Conservation (phyloP, 768 basidiomycete species). For the Tylopilus sp. region DNA sequence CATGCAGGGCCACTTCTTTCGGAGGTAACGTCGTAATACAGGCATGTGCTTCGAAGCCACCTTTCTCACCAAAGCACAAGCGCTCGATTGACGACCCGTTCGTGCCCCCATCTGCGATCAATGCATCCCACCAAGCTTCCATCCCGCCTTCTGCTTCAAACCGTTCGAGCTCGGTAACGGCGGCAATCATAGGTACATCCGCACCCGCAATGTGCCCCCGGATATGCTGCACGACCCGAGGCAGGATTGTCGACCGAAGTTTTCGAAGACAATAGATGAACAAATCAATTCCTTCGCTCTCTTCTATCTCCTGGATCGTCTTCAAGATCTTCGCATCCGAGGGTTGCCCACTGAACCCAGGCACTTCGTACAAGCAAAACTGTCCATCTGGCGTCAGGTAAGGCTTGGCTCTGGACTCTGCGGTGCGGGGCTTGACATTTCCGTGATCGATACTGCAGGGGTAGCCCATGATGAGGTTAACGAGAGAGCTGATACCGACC, state of each 20-base stretch:
- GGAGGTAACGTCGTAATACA: conserved; percentile 36
- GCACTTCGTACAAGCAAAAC: conserved; percentile 22
- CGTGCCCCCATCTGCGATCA: conserved; percentile 1
- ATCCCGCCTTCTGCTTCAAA: conserved; percentile 16
- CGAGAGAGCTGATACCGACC: conserved; percentile 28
- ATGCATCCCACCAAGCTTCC: conserved; percentile 31
- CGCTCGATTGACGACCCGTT: conserved; percentile 32
- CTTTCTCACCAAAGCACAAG: conserved; percentile 18
- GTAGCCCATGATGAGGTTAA: conserved; percentile 24
- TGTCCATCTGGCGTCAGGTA: not conserved
- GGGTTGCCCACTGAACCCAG: conserved; percentile 14
- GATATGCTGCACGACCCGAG: conserved; percentile 7
- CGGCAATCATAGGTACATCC: conserved; percentile 21
- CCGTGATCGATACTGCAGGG: conserved; percentile 15
- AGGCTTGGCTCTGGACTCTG: not conserved
- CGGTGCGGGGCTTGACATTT: not conserved
- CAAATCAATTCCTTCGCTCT: conserved; percentile 16
- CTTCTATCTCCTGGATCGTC: conserved; percentile 14
- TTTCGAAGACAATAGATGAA: conserved; percentile 26
- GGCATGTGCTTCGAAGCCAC: conserved; percentile 32
- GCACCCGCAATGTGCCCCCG: not conserved
- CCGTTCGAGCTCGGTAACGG: conserved; percentile 26
- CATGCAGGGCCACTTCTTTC: conserved; percentile 10
- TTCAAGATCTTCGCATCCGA: conserved; percentile 13
- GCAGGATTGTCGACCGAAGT: conserved; percentile 15